Conservation (phyloP, 1,284 basidiomycete genomes). For the Gomphus bonarii region DNA sequence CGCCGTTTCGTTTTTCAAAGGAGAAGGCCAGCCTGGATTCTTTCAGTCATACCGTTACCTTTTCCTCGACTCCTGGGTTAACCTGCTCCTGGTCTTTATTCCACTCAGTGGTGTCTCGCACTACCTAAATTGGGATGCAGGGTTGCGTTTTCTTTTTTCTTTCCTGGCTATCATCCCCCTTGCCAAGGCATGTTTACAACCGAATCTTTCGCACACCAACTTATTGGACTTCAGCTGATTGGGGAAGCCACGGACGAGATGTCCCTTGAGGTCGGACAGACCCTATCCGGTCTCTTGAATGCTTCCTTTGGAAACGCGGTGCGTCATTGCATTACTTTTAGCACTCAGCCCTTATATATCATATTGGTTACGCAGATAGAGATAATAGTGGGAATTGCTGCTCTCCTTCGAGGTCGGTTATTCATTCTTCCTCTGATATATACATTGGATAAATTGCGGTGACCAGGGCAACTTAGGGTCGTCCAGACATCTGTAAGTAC, state of each 20-base stretch:
- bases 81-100: constrained; percentile 68
- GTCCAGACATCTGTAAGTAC: constrained; percentile 73
- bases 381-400: constrained; percentile 82
- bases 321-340: not conserved
- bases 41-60: constrained; percentile 55
- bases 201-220: not conserved
- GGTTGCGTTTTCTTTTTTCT: constrained; percentile 70
- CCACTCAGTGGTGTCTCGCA: constrained; percentile 62
- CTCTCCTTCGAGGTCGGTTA: constrained; percentile 61
- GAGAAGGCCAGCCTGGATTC: constrained; percentile 54
- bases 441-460: not conserved
- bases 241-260: constrained; percentile 86
- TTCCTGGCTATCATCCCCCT: constrained; percentile 87
- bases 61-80: constrained; percentile 64
- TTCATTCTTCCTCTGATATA: not conserved
- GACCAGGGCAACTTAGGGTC: constrained; percentile 64
- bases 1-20: constrained; percentile 35
- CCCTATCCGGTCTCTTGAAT: constrained; percentile 78
- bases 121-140: constrained; percentile 66
- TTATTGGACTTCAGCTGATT: constrained; percentile 37
- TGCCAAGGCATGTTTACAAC: constrained; percentile 46
- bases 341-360: not conserved
- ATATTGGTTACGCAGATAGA: constrained; percentile 31
- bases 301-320: constrained; percentile 74
- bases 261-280: constrained; percentile 70